Evolutionary conservation across 805 yeast genomes (phyloP).

Genomic region (Sugiyamaella boreocaroliniensis): DNA sequence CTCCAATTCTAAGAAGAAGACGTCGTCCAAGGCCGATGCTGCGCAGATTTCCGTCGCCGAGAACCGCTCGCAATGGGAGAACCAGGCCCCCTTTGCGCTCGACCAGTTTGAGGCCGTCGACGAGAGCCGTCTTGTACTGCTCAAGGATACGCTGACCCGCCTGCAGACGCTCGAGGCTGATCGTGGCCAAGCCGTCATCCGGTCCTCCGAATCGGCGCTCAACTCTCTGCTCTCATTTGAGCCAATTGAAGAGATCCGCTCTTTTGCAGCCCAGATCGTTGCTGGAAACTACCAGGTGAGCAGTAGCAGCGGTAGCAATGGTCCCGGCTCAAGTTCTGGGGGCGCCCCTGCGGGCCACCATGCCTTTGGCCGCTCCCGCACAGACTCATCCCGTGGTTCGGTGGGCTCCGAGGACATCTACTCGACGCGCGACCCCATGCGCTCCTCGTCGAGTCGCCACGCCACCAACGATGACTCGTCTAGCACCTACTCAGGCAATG

Average conservation of each 20-base stretch:
- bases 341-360: conserved; percentile 5
- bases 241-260: conserved; percentile 51
- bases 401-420: background rate
- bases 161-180: conserved; percentile 58
- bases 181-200: conserved; percentile 39
- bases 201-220: conserved; percentile 55
- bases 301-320: conserved; percentile 1
- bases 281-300: conserved; percentile 16
- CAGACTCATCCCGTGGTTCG: conserved; percentile 4
- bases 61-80: conserved; percentile 52
- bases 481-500: conserved; percentile 13
- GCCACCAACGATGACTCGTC: conserved; percentile 11
- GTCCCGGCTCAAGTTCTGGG: conserved; percentile 2
- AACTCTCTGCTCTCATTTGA: conserved; percentile 59
- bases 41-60: conserved; percentile 32
- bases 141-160: conserved; percentile 61
- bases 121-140: conserved; percentile 48
- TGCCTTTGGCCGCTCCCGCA: conserved; percentile 1
- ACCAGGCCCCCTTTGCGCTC: conserved; percentile 69
- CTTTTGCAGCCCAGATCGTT: conserved; percentile 42
- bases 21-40: conserved; percentile 17
- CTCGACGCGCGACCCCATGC: background rate
- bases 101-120: conserved; percentile 71
- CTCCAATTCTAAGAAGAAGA: conserved; percentile 16
- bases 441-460: conserved; percentile 1